Base-by-base conservation (phyloP, 768 basidiomycete species). In the Tulasnella sp. region DNA sequence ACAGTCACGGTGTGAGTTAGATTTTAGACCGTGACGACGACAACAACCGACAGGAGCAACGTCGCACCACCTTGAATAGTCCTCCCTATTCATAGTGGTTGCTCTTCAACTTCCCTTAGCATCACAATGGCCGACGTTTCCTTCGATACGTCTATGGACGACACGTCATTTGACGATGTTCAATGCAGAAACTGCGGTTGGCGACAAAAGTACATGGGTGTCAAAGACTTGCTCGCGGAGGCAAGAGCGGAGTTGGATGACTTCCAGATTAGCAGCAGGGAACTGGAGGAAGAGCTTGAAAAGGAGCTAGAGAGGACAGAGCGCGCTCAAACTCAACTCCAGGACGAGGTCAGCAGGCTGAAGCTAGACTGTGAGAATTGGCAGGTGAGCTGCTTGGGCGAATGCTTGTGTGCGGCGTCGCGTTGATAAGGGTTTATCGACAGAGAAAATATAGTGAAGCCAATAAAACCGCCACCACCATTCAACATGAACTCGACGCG, bases 231-330 rank as follows among this genome's bases (percentile, higher is more conserved):
- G 34, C 58, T 63, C 32, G 42, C 52, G 2, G 57, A 59, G 20
- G 55, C 61, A 5, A 48, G 56, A 20, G 33, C 53, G 3, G 62
- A 62, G 39, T 54, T 64, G 25, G 35, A 46, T 47, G 57, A 64
- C 53, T 60, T 60, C 50, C 56, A 59, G 53, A 53, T 60, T 47
- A 54, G 62, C 58, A 45, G 59, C 58, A 57, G 59, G 37, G 62
- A 64, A 31, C 55, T 64, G 2, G 62, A 64, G 49, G 61, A 64
- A 15, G 68, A 69, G 60, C 56, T 69, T 33, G 69, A 70, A 61
- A 54, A 53, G 33, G 69, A 70, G 45, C 53, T 70, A 55, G 65
- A 65, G 41, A 52, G 54, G 10, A 59, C 64, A 32, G 61, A 64
- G 41, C 52, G 47, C 43, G 48, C 59, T 3, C 59, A 59, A 43